Percentiles rank a stretch among this genome's conserved stretches.
phyloP scores from a whole-genome alignment of 495 filamentous ascomycete species.

The Neurospora sp. region DNA sequence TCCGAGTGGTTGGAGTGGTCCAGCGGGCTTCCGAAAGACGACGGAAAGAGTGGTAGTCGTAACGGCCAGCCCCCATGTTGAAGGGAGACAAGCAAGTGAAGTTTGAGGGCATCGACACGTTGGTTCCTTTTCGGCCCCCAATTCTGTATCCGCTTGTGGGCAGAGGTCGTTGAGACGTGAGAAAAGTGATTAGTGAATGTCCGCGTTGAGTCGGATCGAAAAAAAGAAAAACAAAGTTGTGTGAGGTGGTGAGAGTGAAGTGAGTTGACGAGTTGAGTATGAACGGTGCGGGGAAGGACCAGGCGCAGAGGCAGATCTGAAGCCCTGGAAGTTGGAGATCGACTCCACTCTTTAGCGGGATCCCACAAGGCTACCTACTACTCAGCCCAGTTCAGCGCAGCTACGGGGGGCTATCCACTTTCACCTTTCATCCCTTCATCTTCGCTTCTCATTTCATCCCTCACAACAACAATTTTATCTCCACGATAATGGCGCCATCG shows the following conservation, averaged over 20 bases:
- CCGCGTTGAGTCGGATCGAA: background rate
- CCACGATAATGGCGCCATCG: background rate
- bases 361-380: background rate
- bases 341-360: background rate
- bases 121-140: conserved; percentile 7
- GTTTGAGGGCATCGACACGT: background rate
- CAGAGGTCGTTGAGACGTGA: background rate
- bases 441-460: background rate
- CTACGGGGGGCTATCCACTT: too few relatives aligned
- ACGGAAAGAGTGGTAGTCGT: background rate
- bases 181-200: background rate
- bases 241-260: background rate
- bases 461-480: background rate
- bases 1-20: background rate
- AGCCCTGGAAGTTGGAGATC: background rate
- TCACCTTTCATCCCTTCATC: background rate
- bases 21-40: background rate
- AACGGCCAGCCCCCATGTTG: background rate
- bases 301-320: background rate
- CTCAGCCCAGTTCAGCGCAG: background rate
- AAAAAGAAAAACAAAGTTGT: background rate
- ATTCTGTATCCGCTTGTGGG: background rate
- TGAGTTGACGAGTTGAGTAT: background rate
- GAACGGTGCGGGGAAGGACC: background rate
- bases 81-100: background rate